Evolutionary conservation across 2,329 filamentous ascomycete species (phyloP).

Genomic region (Chaetomium strumarium): DNA sequence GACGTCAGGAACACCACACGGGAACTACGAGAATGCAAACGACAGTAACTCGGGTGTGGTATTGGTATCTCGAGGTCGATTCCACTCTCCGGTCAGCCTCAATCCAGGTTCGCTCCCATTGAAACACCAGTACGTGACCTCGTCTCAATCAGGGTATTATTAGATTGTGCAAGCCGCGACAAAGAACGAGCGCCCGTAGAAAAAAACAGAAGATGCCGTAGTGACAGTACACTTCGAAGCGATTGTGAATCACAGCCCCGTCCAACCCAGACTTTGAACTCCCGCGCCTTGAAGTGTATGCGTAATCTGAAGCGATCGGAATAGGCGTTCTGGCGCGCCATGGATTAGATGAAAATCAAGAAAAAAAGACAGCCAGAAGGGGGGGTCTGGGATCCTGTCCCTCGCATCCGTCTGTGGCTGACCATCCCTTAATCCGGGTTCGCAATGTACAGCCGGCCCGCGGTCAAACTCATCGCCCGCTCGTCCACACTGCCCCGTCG

Average conservation of each 20-base stretch:
- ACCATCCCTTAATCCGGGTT: constrained; percentile 63
- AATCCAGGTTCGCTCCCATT: neutral
- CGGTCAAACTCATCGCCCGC: constrained; percentile 67
- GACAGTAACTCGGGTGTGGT: neutral
- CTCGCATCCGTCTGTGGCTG: neutral
- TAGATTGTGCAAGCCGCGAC: neutral
- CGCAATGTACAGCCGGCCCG: constrained; percentile 73
- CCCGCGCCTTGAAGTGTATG: constrained; percentile 3
- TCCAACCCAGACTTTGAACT: neutral
- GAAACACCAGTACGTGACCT: neutral
- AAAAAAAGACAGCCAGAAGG: neutral
- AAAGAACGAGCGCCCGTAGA: neutral
- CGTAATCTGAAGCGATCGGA: neutral
- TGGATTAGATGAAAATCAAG: neutral
- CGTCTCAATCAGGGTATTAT: constrained; percentile 3
- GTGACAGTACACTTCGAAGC: neutral
- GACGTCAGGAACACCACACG: neutral
- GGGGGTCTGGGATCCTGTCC: constrained; percentile 2
- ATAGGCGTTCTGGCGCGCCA: neutral
- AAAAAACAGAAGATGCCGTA: neutral
- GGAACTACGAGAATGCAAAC: neutral
- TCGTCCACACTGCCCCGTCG: constrained; percentile 80
- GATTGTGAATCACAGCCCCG: constrained; percentile 5
- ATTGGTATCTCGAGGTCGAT: constrained; percentile 8
- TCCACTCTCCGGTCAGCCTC: neutral